Conservation (phyloP, 305 asterid species). For the Rubia balearica region DNA sequence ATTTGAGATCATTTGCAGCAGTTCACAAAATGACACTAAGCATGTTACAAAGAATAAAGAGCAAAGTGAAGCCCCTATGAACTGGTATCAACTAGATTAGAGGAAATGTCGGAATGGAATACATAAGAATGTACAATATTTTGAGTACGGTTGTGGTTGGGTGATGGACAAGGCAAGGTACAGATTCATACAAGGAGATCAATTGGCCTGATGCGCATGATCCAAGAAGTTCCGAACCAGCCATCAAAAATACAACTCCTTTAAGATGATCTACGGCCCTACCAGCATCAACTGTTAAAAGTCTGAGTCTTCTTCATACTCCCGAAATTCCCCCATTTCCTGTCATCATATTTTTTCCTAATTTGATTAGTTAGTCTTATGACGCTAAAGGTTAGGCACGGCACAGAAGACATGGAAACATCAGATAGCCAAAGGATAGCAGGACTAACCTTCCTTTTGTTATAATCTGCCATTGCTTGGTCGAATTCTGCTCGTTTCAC, state of each 20-base stretch:
- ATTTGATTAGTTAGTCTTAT: conserved; percentile 1
- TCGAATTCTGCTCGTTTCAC: conserved; percentile 90
- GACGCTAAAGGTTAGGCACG: background rate
- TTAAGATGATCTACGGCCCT: background rate
- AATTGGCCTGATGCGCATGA: background rate
- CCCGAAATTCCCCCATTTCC: conserved; percentile 75
- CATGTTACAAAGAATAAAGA: background rate
- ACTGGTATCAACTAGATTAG: background rate
- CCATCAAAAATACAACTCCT: conserved; percentile 8
- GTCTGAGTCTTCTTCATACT: conserved; percentile 55
- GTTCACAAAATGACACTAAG: no score
- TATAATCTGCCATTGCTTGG: conserved; percentile 55
- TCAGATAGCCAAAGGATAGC: background rate
- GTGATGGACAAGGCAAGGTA: background rate
- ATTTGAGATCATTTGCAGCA: no score
- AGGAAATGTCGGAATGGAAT: background rate
- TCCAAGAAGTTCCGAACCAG: background rate
- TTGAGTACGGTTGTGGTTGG: background rate
- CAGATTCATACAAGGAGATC: background rate
- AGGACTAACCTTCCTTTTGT: conserved; percentile 46
- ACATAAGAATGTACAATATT: conserved; percentile 10
- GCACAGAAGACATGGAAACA: background rate
- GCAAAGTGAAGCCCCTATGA: background rate
- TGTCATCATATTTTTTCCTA: conserved; percentile 25
- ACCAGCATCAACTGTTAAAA: conserved; percentile 21